These are phyloP conservation scores for Beta macrorhiza DNA, from an alignment of 179 eudicot genomes.

Conservation along the genomic window DNA sequence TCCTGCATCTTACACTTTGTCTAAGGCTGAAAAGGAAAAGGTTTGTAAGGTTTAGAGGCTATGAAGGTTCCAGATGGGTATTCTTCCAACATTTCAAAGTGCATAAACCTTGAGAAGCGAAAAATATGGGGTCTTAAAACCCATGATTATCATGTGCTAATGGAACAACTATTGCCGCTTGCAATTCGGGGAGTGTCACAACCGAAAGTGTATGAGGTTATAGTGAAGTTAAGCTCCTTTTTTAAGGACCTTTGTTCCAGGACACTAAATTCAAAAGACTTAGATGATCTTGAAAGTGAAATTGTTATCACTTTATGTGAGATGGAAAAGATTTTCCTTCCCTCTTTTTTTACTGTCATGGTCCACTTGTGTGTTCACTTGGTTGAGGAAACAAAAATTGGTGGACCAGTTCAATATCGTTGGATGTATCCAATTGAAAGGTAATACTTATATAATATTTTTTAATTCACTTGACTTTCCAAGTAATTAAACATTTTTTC, in stretches of 20 bases:
- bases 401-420: slow-evolving; percentile 22
- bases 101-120: slow-evolving; percentile 1
- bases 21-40: not conserved
- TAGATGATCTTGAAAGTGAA: not conserved
- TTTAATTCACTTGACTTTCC: too few relatives aligned
- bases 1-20: slow-evolving; percentile 10
- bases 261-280: not conserved
- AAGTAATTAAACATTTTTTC: too few relatives aligned
- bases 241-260: not conserved
- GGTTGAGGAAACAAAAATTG: slow-evolving; percentile 22
- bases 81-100: slow-evolving; percentile 19
- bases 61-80: slow-evolving; percentile 25
- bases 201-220: not conserved
- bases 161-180: slow-evolving; percentile 27
- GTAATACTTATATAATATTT: not conserved
- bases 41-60: slow-evolving; percentile 13
- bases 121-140: slow-evolving; percentile 18
- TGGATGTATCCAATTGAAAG: slow-evolving; percentile 33
- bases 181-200: slow-evolving; percentile 6
- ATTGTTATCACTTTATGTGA: not conserved
- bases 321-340: slow-evolving; percentile 24
- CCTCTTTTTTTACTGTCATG: slow-evolving; percentile 28
- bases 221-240: not conserved
- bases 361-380: slow-evolving; percentile 32
- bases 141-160: slow-evolving; percentile 28